phyloP scores from a whole-genome alignment of 768 basidiomycete genomes.

The Boletus sensibilis region DNA sequence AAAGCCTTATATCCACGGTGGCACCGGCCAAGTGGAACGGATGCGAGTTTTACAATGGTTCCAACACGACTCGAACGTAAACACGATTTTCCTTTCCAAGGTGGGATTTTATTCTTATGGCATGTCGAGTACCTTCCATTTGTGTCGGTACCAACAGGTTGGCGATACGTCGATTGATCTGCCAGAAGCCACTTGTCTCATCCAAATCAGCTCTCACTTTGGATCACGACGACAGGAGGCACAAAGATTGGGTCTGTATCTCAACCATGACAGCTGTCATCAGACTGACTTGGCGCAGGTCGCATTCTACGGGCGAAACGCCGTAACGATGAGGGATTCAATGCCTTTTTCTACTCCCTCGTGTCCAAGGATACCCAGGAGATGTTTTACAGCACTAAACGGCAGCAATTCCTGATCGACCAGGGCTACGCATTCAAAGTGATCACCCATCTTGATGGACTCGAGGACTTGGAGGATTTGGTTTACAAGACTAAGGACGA shows the following conservation, averaged over 20 bases:
- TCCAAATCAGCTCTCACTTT: conserved; percentile 99
- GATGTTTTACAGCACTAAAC: conserved; percentile 99
- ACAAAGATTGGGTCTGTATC: conserved; percentile 76
- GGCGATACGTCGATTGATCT: conserved; percentile 99
- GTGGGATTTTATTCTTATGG: conserved; percentile 39
- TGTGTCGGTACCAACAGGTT: conserved; percentile 50
- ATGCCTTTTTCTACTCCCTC: conserved; percentile 98
- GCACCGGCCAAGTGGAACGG: conserved; percentile 90
- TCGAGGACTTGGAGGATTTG: conserved; percentile 80
- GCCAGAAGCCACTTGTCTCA: conserved; percentile 98
- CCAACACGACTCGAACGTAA: conserved; percentile 92
- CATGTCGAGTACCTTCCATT: conserved; percentile 13
- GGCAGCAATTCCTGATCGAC: conserved; percentile 98
- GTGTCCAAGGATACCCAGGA: conserved; percentile 99
- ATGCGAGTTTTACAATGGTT: conserved; percentile 95
- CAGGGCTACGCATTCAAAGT: conserved; percentile 99
- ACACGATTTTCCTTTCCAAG: conserved; percentile 98
- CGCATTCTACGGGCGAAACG: conserved; percentile 97
- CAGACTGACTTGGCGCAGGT: conserved; percentile 43
- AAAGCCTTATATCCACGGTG: conserved; percentile 96
- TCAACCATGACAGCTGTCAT: conserved; percentile 16
- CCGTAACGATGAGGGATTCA: conserved; percentile 98
- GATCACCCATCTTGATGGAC: conserved; percentile 94
- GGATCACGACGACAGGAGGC: conserved; percentile 98
- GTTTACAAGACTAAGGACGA: conserved; percentile 91